Conservation (phyloP, 23 red algal species). For the Gracilaria caudata region DNA sequence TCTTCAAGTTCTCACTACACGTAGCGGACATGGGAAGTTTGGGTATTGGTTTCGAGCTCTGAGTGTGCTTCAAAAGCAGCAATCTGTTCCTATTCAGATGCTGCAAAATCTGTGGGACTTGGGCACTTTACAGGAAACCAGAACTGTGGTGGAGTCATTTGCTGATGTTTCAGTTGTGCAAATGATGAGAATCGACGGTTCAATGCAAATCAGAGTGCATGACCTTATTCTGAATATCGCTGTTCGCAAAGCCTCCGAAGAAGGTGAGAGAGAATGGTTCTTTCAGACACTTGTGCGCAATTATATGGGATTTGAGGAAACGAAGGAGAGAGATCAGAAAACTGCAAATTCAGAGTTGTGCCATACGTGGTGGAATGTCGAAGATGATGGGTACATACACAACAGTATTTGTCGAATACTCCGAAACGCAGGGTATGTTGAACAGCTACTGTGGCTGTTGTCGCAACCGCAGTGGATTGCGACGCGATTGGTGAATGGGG, state of each 20-base stretch:
- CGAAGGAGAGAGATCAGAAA: background rate
- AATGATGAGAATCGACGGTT: background rate
- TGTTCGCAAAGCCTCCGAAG: background rate
- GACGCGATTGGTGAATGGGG: background rate
- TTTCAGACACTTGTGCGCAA: background rate
- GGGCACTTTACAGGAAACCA: background rate
- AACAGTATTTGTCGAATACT: background rate
- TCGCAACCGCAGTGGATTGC: background rate
- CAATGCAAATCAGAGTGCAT: background rate
- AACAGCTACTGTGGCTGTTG: constrained; percentile 19
- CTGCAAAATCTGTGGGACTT: constrained; percentile 11
- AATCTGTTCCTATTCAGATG: constrained; percentile 1
- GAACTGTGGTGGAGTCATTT: background rate
- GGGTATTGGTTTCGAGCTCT: background rate
- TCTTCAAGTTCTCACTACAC: background rate
- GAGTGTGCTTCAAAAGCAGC: too few relatives aligned
- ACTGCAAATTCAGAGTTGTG: too few relatives aligned
- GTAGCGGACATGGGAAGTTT: background rate
- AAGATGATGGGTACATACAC: constrained; percentile 19
- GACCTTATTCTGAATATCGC: constrained; percentile 2
- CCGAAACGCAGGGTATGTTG: background rate
- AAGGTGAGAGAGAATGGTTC: background rate
- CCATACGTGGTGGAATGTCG: background rate
- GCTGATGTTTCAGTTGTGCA: constrained; percentile 3
- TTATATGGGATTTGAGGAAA: background rate